A percentile compares a stretch with the other conserved stretches of the same genome.
Evolutionary conservation across 805 yeast genomes (phyloP).

Genomic region (Ascoidea asiatica): DNA sequence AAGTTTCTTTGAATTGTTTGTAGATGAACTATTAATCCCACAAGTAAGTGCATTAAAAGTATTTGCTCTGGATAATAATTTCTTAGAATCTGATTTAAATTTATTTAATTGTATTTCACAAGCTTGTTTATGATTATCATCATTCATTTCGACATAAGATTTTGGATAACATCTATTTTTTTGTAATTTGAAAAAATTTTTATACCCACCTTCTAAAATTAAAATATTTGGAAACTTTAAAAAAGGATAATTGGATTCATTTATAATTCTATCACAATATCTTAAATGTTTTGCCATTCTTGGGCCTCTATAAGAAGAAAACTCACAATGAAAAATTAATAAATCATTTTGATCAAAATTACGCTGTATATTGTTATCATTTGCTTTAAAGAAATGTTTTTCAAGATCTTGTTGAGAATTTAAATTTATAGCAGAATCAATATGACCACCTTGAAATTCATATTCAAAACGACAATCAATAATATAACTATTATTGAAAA

Average conservation of each 20-base stretch:
- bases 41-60: constrained; percentile 17
- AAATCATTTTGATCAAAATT: constrained; percentile 19
- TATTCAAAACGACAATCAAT: constrained; percentile 89
- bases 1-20: no score
- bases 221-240: constrained; percentile 82
- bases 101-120: constrained; percentile 41
- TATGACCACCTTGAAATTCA: constrained; percentile 90
- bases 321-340: constrained; percentile 88
- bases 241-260: constrained; percentile 65
- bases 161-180: constrained; percentile 57
- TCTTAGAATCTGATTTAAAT: constrained; percentile 32
- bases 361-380: constrained; percentile 7
- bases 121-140: constrained; percentile 32
- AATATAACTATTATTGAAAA: constrained; percentile 43
- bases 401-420: constrained; percentile 61
- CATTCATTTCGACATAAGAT: constrained; percentile 80
- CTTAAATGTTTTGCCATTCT: constrained; percentile 78
- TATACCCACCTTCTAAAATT: constrained; percentile 85
- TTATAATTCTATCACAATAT: constrained; percentile 64
- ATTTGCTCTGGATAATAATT: constrained; percentile 19
- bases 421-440: constrained; percentile 67
- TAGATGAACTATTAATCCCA: no score
- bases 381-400: constrained; percentile 32
- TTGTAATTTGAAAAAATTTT: constrained; percentile 51
- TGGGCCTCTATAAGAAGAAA: constrained; percentile 89